A percentile compares a stretch with the other conserved stretches of the same genome.
phyloP scores from a whole-genome alignment of 495 filamentous ascomycete species.

The Penicillium lividum region DNA sequence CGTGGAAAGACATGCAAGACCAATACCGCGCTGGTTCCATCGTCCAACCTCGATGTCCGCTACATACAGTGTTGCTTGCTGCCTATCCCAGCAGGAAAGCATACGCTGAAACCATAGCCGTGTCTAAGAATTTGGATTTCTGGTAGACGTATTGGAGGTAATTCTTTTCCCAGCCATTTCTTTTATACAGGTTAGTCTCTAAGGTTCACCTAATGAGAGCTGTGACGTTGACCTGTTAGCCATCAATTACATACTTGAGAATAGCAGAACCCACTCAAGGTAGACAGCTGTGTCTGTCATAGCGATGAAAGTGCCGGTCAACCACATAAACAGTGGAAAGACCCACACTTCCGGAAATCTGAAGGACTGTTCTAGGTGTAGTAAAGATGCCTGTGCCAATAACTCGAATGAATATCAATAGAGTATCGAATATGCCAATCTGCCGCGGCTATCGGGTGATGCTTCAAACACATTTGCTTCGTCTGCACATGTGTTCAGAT shows the following conservation, averaged over 20 bases:
- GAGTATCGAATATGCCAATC: slow-evolving; percentile 59
- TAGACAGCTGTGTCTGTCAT: slow-evolving; percentile 54
- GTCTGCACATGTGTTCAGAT: slow-evolving; percentile 22
- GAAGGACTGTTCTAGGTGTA: slow-evolving; percentile 59
- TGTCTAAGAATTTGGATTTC: slow-evolving; percentile 65
- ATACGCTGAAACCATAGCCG: slow-evolving; percentile 61
- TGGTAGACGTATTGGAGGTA: slow-evolving; percentile 69
- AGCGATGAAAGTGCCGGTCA: slow-evolving; percentile 50
- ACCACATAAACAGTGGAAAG: slow-evolving; percentile 55
- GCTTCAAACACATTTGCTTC: slow-evolving; percentile 60
- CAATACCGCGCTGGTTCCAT: slow-evolving; percentile 71
- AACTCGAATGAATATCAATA: slow-evolving; percentile 66
- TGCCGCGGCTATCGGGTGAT: slow-evolving; percentile 64
- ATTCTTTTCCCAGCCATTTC: slow-evolving; percentile 70
- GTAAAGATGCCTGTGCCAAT: slow-evolving; percentile 69
- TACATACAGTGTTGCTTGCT: slow-evolving; percentile 66
- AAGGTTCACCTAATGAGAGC: background rate
- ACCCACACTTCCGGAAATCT: slow-evolving; percentile 53
- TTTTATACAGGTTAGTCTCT: slow-evolving; percentile 5
- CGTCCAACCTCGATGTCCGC: slow-evolving; percentile 57
- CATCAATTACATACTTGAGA: slow-evolving; percentile 31
- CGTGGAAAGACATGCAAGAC: slow-evolving; percentile 63
- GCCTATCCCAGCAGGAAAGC: slow-evolving; percentile 56
- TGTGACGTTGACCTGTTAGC: background rate
- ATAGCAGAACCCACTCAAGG: slow-evolving; percentile 56